Evolutionary conservation across 495 filamentous ascomycete species (phyloP).

Genomic region (Halenospora varia): DNA sequence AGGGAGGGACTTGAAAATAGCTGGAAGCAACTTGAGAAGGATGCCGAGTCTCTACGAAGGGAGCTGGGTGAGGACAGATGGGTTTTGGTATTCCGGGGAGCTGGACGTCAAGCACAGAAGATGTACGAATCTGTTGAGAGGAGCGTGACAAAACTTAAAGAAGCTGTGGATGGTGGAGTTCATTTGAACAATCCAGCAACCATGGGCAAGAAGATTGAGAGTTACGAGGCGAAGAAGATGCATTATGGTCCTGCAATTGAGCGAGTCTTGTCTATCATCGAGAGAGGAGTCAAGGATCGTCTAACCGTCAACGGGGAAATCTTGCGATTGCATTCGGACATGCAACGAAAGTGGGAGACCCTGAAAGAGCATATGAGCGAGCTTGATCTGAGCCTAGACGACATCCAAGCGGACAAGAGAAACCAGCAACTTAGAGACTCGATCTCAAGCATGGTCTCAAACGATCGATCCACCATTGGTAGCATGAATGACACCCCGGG

Average conservation of each 20-base stretch:
- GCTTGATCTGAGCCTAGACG: constrained; percentile 69
- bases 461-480: constrained; percentile 71
- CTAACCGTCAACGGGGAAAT: constrained; percentile 95
- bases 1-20: constrained; percentile 65
- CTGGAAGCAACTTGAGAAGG: constrained; percentile 78
- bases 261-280: constrained; percentile 82
- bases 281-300: constrained; percentile 85
- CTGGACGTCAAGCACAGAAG: constrained; percentile 86
- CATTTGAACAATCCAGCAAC: constrained; percentile 62
- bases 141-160: constrained; percentile 75
- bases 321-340: constrained; percentile 73
- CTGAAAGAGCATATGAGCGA: constrained; percentile 72
- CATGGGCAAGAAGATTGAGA: constrained; percentile 79
- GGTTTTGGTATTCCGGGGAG: constrained; percentile 90
- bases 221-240: constrained; percentile 89
- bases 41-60: constrained; percentile 79
- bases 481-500: constrained; percentile 76
- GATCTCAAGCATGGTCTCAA: constrained; percentile 84
- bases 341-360: constrained; percentile 71
- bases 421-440: constrained; percentile 85
- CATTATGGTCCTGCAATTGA: constrained; percentile 96
- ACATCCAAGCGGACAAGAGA: constrained; percentile 58
- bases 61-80: constrained; percentile 94
- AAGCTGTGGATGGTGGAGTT: constrained; percentile 69
- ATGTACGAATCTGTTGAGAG: constrained; percentile 91